phyloP scores from a whole-genome alignment of 106 monocot genomes.

The Narthecium ossifragum region DNA sequence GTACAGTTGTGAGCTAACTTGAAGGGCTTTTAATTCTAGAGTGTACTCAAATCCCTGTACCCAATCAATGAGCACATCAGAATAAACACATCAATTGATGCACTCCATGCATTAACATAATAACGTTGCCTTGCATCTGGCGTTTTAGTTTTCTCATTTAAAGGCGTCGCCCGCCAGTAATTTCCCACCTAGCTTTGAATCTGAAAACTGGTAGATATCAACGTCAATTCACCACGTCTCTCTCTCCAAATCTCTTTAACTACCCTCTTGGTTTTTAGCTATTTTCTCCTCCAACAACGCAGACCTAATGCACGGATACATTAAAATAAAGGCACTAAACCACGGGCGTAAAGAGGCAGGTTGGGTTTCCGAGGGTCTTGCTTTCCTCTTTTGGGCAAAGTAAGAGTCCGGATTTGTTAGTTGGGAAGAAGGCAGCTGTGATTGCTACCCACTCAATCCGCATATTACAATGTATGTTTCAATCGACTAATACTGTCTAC shows the following conservation, averaged over 20 bases:
- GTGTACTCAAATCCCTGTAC: background rate
- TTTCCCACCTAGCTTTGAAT: background rate
- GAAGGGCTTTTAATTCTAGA: conserved; percentile 7
- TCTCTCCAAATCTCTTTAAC: background rate
- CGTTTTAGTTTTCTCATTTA: background rate
- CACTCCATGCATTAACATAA: background rate
- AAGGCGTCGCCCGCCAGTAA: too few relatives aligned
- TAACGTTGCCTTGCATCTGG: background rate
- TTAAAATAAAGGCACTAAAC: too few relatives aligned
- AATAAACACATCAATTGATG: background rate
- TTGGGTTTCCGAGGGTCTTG: too few relatives aligned
- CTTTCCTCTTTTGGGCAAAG: too few relatives aligned
- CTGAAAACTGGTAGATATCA: background rate
- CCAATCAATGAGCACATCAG: too few relatives aligned
- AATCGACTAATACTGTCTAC: too few relatives aligned
- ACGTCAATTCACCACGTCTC: background rate
- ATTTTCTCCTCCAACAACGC: too few relatives aligned
- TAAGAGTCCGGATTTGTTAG: background rate
- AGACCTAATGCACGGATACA: too few relatives aligned
- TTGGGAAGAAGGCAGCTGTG: background rate
- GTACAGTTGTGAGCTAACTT: conserved; percentile 12
- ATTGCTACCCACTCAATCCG: background rate
- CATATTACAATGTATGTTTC: too few relatives aligned
- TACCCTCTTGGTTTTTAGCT: too few relatives aligned
- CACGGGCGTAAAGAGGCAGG: too few relatives aligned